Base-by-base conservation (phyloP, 2,329 filamentous ascomycete genomes). In the Aschersonia sp. region DNA sequence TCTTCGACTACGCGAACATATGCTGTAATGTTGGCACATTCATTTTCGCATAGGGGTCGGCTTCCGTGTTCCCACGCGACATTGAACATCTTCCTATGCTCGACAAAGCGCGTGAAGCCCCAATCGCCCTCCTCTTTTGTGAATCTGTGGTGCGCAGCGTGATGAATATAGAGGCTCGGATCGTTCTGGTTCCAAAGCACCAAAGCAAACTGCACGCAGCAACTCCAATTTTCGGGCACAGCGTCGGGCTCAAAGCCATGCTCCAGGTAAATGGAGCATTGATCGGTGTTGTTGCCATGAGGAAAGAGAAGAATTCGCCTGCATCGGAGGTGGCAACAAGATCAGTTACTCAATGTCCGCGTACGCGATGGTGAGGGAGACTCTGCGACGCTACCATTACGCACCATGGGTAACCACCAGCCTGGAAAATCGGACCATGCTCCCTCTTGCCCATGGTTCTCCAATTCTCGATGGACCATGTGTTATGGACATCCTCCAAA, bases 101-200 rank as follows among this genome's bases (percentile, higher is more conserved):
- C 92, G 10, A 88, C 81, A 60, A 97, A 98, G 48, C 90, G 74
- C n/a, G 92, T 98, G 63, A 98, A 98, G 1, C 92, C 92, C 92
- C 92, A 98, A 59, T 98, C 92, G 30, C 87, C 88, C 65, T 98
- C 92, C 42, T 97, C 92, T 53, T 85, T 86, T 4, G 88, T 97
- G 65, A 97, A 98, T 50, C 92, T 84, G 62, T 98, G 92, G 56
- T 89, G 87, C n/a, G 92, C 92, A 42, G 72, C 76, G 69, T 87
- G 81, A 57, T 95, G 84, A 45, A 74, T 74, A 63, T 84, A 87
- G 56, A 95, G 76, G 52, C 80, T 81, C n/a, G 92, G 90, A 57
- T 95, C 87, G 59, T 90, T 87, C 43, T 84, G 83, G 64, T 97
- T 98, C 83, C 87, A 95, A 47, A 98, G 72, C 5, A 97, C 90